phyloP scores from a whole-genome alignment of 768 basidiomycete genomes.

The Tricholoma bakamatsutake region DNA sequence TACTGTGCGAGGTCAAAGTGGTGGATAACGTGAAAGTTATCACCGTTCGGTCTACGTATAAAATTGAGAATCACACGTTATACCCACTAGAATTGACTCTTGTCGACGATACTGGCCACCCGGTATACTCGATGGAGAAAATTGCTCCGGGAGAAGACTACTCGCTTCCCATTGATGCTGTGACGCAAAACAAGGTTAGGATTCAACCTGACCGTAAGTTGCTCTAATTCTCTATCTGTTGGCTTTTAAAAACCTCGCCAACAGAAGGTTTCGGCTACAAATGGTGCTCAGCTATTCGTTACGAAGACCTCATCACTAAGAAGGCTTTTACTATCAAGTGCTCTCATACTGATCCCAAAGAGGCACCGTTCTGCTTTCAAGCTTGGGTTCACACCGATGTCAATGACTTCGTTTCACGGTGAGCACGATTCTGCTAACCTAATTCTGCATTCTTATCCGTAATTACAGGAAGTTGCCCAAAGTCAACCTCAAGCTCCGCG shows the following conservation, averaged over 20 bases:
- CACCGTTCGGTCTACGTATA: constrained; percentile 88
- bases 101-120: constrained; percentile 80
- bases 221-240: background rate
- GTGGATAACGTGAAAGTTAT: constrained; percentile 92
- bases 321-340: constrained; percentile 78
- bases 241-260: background rate
- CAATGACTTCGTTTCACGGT: constrained; percentile 48
- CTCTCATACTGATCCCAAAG: constrained; percentile 70
- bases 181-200: constrained; percentile 73
- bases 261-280: constrained; percentile 94
- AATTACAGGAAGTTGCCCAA: constrained; percentile 70
- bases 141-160: constrained; percentile 89
- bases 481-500: constrained; percentile 79
- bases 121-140: constrained; percentile 75
- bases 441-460: background rate
- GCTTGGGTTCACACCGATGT: constrained; percentile 78
- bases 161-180: constrained; percentile 85
- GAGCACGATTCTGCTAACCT: background rate
- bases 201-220: constrained; percentile 89
- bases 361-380: constrained; percentile 93
- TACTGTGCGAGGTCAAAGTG: constrained; percentile 86
- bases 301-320: constrained; percentile 77
- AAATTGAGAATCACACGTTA: constrained; percentile 84
- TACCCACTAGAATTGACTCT: constrained; percentile 91
- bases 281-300: constrained; percentile 84